Percentiles rank a stretch among this genome's conserved stretches.
Evolutionary conservation across 352 stramenopile species (phyloP).

Genomic region (Globisporangium lucens): DNA sequence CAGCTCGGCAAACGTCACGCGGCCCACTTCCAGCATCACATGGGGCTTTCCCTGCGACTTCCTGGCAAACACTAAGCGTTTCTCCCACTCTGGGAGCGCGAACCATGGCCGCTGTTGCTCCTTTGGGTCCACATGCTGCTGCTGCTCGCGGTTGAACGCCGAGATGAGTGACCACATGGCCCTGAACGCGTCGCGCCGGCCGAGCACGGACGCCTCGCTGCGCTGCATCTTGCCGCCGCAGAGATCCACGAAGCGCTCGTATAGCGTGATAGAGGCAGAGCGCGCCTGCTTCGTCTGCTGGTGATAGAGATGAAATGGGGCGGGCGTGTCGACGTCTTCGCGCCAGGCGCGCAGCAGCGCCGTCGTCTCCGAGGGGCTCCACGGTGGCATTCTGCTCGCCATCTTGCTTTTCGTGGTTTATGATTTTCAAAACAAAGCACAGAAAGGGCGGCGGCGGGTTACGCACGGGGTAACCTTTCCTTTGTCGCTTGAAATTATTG

Average conservation of each 20-base stretch:
- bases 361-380: background rate
- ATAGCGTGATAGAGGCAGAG: background rate
- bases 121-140: background rate
- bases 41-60: background rate
- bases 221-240: background rate
- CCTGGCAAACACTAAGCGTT: slow-evolving; percentile 1
- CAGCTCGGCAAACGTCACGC: background rate
- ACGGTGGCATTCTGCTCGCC: background rate
- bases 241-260: background rate
- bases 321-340: slow-evolving; percentile 7
- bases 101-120: background rate
- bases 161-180: slow-evolving; percentile 4
- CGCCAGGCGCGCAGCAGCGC: slow-evolving; percentile 8
- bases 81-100: slow-evolving; percentile 1
- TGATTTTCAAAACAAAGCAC: background rate
- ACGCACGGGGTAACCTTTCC: too few species aligned
- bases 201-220: background rate
- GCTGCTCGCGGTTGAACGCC: background rate
- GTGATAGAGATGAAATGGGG: too few species aligned
- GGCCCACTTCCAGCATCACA: background rate
- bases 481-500: too few species aligned
- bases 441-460: too few species aligned
- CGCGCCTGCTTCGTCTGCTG: too few species aligned
- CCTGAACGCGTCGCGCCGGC: slow-evolving; percentile 3
- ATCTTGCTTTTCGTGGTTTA: background rate